These are phyloP conservation scores for Penicillium sp. DNA, from an alignment of 2,329 filamentous ascomycete genomes.

Conservation along the genomic window DNA sequence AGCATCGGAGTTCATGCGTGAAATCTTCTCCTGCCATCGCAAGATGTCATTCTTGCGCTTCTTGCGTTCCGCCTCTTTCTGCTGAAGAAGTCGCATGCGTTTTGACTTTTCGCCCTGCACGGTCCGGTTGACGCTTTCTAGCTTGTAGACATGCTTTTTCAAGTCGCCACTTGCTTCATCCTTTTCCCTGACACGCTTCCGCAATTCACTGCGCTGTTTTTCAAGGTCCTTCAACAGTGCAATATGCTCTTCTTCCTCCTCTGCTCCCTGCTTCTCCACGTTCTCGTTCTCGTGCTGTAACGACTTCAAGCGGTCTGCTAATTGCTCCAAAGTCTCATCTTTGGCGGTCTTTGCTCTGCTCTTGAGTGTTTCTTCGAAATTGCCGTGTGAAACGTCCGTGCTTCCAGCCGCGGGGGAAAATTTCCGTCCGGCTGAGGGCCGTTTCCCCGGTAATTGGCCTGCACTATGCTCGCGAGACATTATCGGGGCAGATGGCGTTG, in stretches of 20 bases:
- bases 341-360: conserved; percentile 51
- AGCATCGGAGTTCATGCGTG: conserved; percentile 53
- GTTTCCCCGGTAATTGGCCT: conserved; percentile 55
- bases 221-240: conserved; percentile 66
- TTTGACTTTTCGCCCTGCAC: conserved; percentile 76
- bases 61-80: conserved; percentile 61
- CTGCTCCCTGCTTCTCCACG: conserved; percentile 63
- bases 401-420: conserved; percentile 67
- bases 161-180: conserved; percentile 85
- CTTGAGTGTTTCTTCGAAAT: conserved; percentile 42
- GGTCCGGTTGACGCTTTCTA: conserved; percentile 77
- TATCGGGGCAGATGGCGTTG: conserved; percentile 60
- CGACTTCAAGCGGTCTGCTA: conserved; percentile 77
- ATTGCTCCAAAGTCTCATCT: conserved; percentile 68
- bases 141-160: conserved; percentile 73
- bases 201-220: conserved; percentile 76
- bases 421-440: conserved; percentile 70
- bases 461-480: conserved; percentile 67
- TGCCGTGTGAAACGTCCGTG: conserved; percentile 41
- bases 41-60: conserved; percentile 61
- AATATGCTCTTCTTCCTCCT: conserved; percentile 69
- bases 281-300: conserved; percentile 84
- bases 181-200: conserved; percentile 77
- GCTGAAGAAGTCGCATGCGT: conserved; percentile 65
- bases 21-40: conserved; percentile 58